Percentiles rank a stretch among this genome's conserved stretches.
Evolutionary conservation across 305 asterid species (phyloP).

Genomic region (Rubia peregrina): DNA sequence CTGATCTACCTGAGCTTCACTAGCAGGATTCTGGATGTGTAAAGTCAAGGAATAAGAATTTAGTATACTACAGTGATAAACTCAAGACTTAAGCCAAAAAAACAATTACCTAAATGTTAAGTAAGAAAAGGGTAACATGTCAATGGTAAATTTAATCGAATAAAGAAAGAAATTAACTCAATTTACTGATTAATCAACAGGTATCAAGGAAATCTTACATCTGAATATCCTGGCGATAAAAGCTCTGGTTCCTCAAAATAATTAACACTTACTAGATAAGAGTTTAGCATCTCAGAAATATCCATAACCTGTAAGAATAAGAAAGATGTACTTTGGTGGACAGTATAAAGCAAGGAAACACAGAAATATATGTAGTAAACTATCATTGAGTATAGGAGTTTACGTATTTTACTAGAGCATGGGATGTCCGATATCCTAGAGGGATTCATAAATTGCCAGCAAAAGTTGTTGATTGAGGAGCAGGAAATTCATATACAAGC

Average conservation of each 20-base stretch:
- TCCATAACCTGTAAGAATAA: constrained; percentile 49
- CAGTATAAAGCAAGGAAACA: neutral
- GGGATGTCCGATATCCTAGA: neutral
- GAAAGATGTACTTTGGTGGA: constrained; percentile 4
- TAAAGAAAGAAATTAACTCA: neutral
- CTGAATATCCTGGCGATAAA: constrained; percentile 30
- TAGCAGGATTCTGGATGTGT: constrained; percentile 32
- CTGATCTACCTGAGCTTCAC: constrained; percentile 25
- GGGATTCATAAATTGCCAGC: neutral
- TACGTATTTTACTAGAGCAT: neutral
- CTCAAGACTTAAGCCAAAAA: neutral
- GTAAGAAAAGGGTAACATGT: constrained; percentile 12
- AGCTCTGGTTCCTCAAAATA: constrained; percentile 39
- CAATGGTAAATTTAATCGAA: neutral
- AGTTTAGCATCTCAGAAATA: constrained; percentile 52
- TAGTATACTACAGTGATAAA: constrained; percentile 6
- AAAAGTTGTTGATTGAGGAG: constrained; percentile 4
- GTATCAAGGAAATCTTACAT: constrained; percentile 33
- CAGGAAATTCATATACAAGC: neutral
- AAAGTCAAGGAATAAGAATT: constrained; percentile 6
- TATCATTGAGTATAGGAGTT: neutral
- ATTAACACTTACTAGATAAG: constrained; percentile 32
- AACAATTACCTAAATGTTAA: constrained; percentile 13
- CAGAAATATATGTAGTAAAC: neutral
- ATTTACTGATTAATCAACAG: constrained; percentile 4